Base-by-base conservation (phyloP, 192 early-diverging fungal species). In the Podila horticola region DNA sequence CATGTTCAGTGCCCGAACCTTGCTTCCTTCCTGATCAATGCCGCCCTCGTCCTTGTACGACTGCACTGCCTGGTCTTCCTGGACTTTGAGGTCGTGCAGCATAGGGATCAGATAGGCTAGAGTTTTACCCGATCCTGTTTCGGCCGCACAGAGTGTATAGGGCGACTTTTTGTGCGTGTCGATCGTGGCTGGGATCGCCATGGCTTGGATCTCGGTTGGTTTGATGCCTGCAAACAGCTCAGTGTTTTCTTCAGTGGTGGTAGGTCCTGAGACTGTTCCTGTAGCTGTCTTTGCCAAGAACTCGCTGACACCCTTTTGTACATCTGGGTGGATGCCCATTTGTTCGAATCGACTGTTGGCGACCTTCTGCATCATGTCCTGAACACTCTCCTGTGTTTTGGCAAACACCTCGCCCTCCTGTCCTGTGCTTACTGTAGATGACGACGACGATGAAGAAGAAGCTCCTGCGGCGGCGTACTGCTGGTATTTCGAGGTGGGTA, bases 41-140 rank as follows among this genome's bases (percentile, higher is more conserved):
- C 70, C 75, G 9, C 66, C 74, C 36, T 52, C 66, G 2, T 48
- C 41, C 31, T 73, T 57, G 31, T 66, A 75, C 13, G 20, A 28
- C 33, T 70, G 57, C 19, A 81, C 66, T 8, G 84, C 82, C 33
- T 88, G 84, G 8, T 87, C 84, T 66, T 93, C 92, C 45, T 93
- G 84, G 4, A 60, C 34, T 84, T 95, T 96, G 22, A 97, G 83
- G 50, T 88, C 85, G 29, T 95, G 88, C 9, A 99, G 85, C 0
- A 94, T 82, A 0, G 96, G 96, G 24, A 93, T 51, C 34, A 97
- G 86, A 67, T 97, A 99, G 0, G 96, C 95, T 12, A 95, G 74
- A 0, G 97, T 97, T 82, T 99, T 99, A 9, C 96, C 96, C 2
- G 92, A 91, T 31, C 97, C 97, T 0, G 95, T 97, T 82, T 97